Base-by-base conservation (phyloP, 2,329 filamentous ascomycete species). In the Dothistroma pini region DNA sequence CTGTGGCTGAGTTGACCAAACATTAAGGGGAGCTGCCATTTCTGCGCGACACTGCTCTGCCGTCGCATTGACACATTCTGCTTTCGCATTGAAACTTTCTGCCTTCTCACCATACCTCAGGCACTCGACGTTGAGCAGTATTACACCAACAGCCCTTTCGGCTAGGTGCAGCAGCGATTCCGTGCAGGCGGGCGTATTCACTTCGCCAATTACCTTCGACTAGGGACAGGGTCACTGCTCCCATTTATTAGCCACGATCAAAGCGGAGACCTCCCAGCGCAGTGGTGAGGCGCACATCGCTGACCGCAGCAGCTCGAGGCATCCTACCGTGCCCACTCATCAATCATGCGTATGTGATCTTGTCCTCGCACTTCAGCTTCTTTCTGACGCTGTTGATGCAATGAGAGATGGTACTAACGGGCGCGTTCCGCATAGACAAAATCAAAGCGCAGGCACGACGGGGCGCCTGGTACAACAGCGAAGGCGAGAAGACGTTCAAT, bases 381-480 rank as follows among this genome's bases (percentile, higher is more conserved):
- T 25, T 16, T 25, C 11, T 16, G 25, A 25, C n/a, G 7, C 22
- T 16, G 14, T 50, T 21, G 9, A 31, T 21, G 31, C 32, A 21
- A 53, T 53, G 51, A 53, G 53, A 25, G n/a, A 56, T 44, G 25
- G 19, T 57, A 34, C 64, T 66, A 48, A 64, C 56, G 31, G 38
- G 57, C 32, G 58, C 58, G 50, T 59, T 53, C 31, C 48, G 51
- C 16, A 16, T 61, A 68, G 68, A 69, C 59, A 65, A 65, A 35
- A 72, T 73, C 64, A 72, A 71, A 58, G 62, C 63, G 12, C 60
- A 63, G n/a, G 71, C 71, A 44, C 65, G 70, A 50, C 59, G 63
- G 16, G 60, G 65, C 21, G 71, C 70, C 14, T 73, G 71, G 70
- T 73, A 70, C 59, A 54, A 63, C 57, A 59, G 64, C 41, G 60